Evolutionary conservation across 768 basidiomycete genomes (phyloP), one percentile per base, ranked within the genome.

Genomic region (Trametes maxima): DNA sequence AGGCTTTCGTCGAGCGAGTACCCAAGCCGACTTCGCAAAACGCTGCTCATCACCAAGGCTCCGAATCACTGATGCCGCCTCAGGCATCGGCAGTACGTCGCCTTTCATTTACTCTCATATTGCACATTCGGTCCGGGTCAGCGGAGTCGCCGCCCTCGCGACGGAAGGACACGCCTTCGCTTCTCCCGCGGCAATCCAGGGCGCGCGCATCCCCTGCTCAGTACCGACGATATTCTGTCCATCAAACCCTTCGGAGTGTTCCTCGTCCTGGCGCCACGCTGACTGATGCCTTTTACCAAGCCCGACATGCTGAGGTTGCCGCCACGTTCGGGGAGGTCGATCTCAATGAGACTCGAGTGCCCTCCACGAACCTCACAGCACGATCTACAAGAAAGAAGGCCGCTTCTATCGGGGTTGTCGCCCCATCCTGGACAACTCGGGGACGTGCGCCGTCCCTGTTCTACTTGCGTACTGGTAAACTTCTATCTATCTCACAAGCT

Each of bases 91-190:
- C 16, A 33, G 12, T 33, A 33, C 28, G 28, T 33, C 39, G 3
- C 44, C 56, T 46, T 40, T 48, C 56, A 57, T 49, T 57, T 49
- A 22, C 47, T 36, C 35, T 22, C 36, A 42, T 48, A 25, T 57
- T 40, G 56, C 56, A 49, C 24, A 49, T 17, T 8, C 5, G 21
- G 55, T 45, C 55, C 55, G 36, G 46, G 7, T 16, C 14, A 16
- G n/a, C 46, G 46, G 46, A 25, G 22, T 57, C 55, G 36, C 21
- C 36, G 13, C 17, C 55, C 36, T 47, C 55, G 45, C 55, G 24
- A 11, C 55, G 55, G 55, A 44, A 24, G 33, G 28, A 8, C 28
- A 33, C 28, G 43, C 40, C 6, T 21, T 33, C 40, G 16, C 42
- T 54, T 45, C 39, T 43, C 42, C 53, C 42, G 53, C 17, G 43